phyloP scores from a whole-genome alignment of 805 yeast species.

The Yamadazyma endophytica region DNA sequence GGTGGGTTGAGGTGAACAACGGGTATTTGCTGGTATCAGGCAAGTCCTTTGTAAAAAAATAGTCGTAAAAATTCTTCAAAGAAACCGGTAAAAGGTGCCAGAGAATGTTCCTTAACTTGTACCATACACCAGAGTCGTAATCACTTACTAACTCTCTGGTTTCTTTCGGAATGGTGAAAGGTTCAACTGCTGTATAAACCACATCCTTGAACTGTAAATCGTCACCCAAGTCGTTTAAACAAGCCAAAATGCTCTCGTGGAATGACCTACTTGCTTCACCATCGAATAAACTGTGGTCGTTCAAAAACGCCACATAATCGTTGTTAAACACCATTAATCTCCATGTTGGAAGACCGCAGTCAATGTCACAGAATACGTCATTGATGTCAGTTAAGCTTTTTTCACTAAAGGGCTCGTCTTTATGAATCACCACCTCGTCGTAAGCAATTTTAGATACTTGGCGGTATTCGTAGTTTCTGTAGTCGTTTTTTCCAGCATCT shows the following conservation, averaged over 20 bases:
- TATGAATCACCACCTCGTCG: constrained; percentile 16
- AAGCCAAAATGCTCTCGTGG: constrained; percentile 1
- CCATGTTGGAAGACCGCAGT: constrained; percentile 17
- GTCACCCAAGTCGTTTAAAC: not conserved
- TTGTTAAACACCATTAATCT: constrained; percentile 14
- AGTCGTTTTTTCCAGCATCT: constrained; percentile 4
- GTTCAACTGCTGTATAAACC: not conserved
- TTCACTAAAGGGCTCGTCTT: constrained; percentile 11
- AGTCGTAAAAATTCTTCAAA: constrained; percentile 1
- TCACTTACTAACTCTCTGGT: not conserved
- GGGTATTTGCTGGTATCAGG: constrained; percentile 7
- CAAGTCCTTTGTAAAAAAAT: constrained; percentile 1
- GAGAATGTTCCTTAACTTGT: not conserved
- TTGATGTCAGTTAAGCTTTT: constrained; percentile 11
- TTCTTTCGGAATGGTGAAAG: not conserved
- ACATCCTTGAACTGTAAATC: not conserved
- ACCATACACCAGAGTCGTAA: not conserved
- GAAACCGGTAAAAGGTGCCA: constrained; percentile 1
- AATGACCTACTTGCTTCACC: constrained; percentile 24
- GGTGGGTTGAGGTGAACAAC: constrained; percentile 1
- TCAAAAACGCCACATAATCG: constrained; percentile 17
- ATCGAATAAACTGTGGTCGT: constrained; percentile 29
- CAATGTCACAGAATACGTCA: constrained; percentile 5
- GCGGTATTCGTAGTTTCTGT: constrained; percentile 11
- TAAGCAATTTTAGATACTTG: constrained; percentile 15